phyloP scores from a whole-genome alignment of 2,329 filamentous ascomycete genomes.

The Monilinia vaccinii-corymbosi region DNA sequence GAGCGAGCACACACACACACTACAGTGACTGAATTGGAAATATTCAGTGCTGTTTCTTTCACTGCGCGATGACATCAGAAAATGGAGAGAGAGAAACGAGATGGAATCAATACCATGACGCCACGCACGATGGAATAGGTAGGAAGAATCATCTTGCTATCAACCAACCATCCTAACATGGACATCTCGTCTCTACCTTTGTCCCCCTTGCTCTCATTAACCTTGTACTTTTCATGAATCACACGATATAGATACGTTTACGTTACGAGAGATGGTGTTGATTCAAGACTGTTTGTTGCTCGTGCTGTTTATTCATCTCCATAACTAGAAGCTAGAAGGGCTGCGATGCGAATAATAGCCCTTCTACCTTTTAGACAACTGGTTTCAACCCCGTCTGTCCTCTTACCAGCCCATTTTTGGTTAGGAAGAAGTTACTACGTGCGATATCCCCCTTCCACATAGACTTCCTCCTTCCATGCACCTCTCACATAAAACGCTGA shows the following conservation, averaged over 20 bases:
- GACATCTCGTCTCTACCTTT: not conserved
- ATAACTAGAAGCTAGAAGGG: not conserved
- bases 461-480: not conserved
- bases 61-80: not conserved
- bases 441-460: not conserved
- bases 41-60: rapidly evolving
- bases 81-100: not conserved
- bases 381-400: not conserved
- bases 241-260: too few relatives aligned
- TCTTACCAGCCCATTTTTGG: not conserved
- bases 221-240: not conserved
- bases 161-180: not conserved
- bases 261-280: not conserved
- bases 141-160: not conserved
- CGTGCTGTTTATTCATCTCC: not conserved
- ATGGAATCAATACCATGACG: too few relatives aligned
- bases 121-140: not conserved
- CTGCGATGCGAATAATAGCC: not conserved
- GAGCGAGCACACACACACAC: not conserved
- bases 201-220: not conserved
- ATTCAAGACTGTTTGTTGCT: not conserved
- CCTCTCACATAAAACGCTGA: not conserved
- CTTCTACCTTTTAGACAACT: not conserved
- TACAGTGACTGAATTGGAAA: not conserved
- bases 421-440: not conserved